These are phyloP conservation scores for Chrysanthemum lavandulifolium DNA, from an alignment of 129 eudicot genomes.

Conservation along the genomic window DNA sequence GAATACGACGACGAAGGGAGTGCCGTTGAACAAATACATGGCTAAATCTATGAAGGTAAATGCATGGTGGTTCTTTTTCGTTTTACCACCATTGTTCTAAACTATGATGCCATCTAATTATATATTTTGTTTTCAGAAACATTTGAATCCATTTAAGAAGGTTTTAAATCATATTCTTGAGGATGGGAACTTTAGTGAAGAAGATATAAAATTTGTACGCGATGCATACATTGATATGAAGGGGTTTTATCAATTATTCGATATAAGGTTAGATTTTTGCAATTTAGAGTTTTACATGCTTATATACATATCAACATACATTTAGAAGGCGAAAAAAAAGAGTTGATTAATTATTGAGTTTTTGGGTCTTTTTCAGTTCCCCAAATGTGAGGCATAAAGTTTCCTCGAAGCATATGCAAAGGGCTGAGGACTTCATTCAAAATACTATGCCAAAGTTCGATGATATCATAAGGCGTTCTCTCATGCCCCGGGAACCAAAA, in stretches of 20 bases:
- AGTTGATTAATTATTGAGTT: background rate
- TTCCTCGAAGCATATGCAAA: background rate
- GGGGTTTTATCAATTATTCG: background rate
- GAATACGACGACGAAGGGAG: background rate
- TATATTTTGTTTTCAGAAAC: background rate
- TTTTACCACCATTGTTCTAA: background rate
- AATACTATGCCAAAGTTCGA: background rate
- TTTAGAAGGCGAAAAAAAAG: too few species aligned
- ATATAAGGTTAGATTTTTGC: constrained; percentile 5
- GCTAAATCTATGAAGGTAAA: background rate
- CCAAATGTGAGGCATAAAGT: background rate
- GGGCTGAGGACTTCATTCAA: background rate
- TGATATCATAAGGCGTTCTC: background rate
- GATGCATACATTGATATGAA: background rate
- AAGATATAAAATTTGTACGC: background rate
- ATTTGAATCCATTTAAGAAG: background rate
- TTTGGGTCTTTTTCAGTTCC: background rate
- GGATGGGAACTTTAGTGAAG: background rate
- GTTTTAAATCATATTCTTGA: background rate
- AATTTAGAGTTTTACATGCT: too few species aligned
- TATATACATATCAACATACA: background rate
- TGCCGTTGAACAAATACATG: background rate
- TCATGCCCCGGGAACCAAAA: background rate
- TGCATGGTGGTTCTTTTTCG: background rate
- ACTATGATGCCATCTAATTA: background rate